These are phyloP conservation scores for Bifiguratus adelaidae DNA, from an alignment of 192 early-diverging fungal genomes.

Conservation along the genomic window DNA sequence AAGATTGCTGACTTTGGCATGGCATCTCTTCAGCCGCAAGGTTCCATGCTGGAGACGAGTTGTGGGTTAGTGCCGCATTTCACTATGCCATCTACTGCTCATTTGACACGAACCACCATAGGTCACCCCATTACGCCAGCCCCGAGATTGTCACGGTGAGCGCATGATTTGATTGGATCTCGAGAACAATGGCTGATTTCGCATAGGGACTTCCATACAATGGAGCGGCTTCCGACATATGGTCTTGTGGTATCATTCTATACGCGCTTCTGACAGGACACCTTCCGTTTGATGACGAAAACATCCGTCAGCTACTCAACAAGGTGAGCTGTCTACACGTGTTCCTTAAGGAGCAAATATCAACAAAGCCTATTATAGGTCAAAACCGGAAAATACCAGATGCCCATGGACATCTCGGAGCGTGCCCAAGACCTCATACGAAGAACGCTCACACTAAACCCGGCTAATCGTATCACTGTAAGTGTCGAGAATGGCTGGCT, in stretches of 20 bases:
- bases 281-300: conserved; percentile 69
- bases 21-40: conserved; percentile 38
- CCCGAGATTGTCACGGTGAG: conserved; percentile 59
- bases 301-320: conserved; percentile 46
- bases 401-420: conserved; percentile 21
- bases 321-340: conserved; percentile 30
- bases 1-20: conserved; percentile 97
- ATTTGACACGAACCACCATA: conserved; percentile 6
- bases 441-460: conserved; percentile 24
- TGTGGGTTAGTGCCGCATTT: conserved; percentile 38
- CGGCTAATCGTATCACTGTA: conserved; percentile 34
- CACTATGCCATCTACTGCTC: neutral
- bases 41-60: conserved; percentile 47
- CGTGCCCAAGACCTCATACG: conserved; percentile 21
- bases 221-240: conserved; percentile 56
- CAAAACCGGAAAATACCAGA: conserved; percentile 22
- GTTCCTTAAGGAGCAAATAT: neutral
- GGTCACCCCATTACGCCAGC: conserved; percentile 63
- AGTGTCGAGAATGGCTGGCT: neutral
- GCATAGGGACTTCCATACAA: conserved; percentile 47
- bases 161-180: neutral
- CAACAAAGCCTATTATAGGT: conserved; percentile 2
- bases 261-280: conserved; percentile 61
- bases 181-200: neutral
- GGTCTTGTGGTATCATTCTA: conserved; percentile 68